Evolutionary conservation across 371 early-diverging fungal genomes (phyloP).

Genomic region (Rhizoclosmatium hyalinum): DNA sequence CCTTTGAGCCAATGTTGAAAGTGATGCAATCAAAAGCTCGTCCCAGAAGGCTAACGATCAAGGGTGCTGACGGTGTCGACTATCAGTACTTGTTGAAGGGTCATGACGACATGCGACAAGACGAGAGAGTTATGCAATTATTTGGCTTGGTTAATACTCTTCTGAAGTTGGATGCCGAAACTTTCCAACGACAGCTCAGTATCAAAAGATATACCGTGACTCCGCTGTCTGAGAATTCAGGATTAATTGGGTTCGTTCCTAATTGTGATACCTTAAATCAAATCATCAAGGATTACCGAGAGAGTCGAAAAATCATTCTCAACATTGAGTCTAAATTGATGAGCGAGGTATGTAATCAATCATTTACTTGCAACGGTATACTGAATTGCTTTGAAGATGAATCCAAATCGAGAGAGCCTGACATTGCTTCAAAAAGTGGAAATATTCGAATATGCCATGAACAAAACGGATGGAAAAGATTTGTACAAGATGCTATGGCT

Average conservation of each 20-base stretch:
- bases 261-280: conserved; percentile 93
- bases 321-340: conserved; percentile 95
- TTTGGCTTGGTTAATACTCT: conserved; percentile 96
- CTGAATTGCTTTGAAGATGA: conserved; percentile 62
- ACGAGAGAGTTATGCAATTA: conserved; percentile 98
- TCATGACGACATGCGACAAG: conserved; percentile 97
- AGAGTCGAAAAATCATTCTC: conserved; percentile 82
- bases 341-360: conserved; percentile 71
- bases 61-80: conserved; percentile 88
- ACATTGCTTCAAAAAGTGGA: conserved; percentile 94
- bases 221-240: conserved; percentile 96
- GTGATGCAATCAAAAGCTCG: conserved; percentile 95
- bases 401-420: conserved; percentile 92
- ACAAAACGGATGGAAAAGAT: conserved; percentile 95
- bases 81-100: conserved; percentile 95
- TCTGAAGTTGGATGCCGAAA: conserved; percentile 85
- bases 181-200: conserved; percentile 89
- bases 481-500: conserved; percentile 95
- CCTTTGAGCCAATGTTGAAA: conserved; percentile 80
- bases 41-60: conserved; percentile 84
- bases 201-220: conserved; percentile 95
- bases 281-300: conserved; percentile 89
- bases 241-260: conserved; percentile 96
- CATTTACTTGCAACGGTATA: not conserved
- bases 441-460: conserved; percentile 93